These are phyloP conservation scores for Eleusine coracana DNA, from an alignment of 176 grass and related monocot species.

Conservation along the genomic window DNA sequence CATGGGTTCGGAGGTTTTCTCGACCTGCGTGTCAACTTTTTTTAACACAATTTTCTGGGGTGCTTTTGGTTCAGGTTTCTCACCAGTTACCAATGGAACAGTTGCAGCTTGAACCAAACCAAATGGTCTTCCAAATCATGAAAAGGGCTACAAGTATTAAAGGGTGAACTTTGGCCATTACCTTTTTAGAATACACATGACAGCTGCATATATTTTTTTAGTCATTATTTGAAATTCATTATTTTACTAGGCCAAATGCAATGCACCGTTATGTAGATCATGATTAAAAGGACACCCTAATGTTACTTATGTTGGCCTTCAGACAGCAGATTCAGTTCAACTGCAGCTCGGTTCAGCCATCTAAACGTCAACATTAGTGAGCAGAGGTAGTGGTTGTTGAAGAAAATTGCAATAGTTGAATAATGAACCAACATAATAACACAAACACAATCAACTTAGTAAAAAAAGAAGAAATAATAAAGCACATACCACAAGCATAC, in stretches of 20 bases:
- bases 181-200: not conserved
- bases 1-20: too few relatives aligned
- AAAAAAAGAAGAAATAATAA: not conserved
- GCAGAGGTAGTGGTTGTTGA: not conserved
- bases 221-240: not conserved
- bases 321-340: not conserved
- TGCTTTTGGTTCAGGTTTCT: not conserved
- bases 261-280: not conserved
- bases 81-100: not conserved
- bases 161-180: not conserved
- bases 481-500: constrained; percentile 79
- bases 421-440: constrained; percentile 20
- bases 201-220: not conserved
- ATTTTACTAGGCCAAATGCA: constrained; percentile 4
- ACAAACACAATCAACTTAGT: not conserved
- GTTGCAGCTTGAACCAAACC: not conserved
- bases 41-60: not conserved
- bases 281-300: not conserved
- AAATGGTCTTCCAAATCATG: constrained; percentile 17
- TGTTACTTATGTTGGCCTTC: not conserved
- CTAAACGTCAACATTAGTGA: not conserved
- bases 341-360: not conserved
- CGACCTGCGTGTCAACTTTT: not conserved
- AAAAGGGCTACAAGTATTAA: not conserved
- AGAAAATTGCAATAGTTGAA: not conserved